phyloP scores from a whole-genome alignment of 1,139 yeast genomes.

The Debaryomyces udenii region DNA sequence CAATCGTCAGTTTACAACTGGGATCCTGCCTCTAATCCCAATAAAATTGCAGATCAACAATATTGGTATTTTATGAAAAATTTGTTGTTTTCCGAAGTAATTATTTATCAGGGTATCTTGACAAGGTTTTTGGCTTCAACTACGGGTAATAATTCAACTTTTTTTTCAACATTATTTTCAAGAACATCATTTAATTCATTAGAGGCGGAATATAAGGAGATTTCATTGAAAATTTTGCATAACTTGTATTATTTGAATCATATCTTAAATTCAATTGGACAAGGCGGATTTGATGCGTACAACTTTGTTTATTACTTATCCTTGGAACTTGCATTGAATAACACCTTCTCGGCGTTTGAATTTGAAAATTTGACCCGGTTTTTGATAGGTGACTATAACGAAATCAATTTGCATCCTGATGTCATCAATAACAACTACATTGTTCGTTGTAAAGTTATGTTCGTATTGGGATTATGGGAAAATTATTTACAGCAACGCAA shows the following conservation, averaged over 20 bases:
- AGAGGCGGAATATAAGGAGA: slow-evolving; percentile 33
- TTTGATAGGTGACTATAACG: slow-evolving; percentile 44
- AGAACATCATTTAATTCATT: slow-evolving; percentile 15
- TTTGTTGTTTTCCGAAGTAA: slow-evolving; percentile 51
- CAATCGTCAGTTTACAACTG: slow-evolving; percentile 28
- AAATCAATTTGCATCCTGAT: slow-evolving; percentile 40
- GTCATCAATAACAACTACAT: slow-evolving; percentile 35
- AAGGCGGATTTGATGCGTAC: slow-evolving; percentile 71
- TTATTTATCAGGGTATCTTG: slow-evolving; percentile 60
- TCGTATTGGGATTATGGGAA: slow-evolving; percentile 62
- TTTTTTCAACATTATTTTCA: slow-evolving; percentile 14
- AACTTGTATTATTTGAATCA: slow-evolving; percentile 57
- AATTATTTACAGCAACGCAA: slow-evolving; percentile 46
- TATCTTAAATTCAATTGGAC: slow-evolving; percentile 61
- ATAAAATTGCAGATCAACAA: slow-evolving; percentile 21
- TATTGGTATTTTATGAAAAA: slow-evolving; percentile 46
- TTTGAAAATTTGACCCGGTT: slow-evolving; percentile 43
- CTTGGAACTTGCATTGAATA: slow-evolving; percentile 46
- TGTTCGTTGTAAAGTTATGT: slow-evolving; percentile 55
- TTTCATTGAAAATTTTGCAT: slow-evolving; percentile 42
- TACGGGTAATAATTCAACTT: slow-evolving; percentile 11
- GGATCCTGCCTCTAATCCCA: slow-evolving; percentile 16
- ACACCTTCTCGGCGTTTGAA: slow-evolving; percentile 21
- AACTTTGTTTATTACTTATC: slow-evolving; percentile 63
- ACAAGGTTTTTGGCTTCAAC: slow-evolving; percentile 34